Evolutionary conservation across 1,139 yeast genomes (phyloP), one percentile per base, ranked within the genome.

Genomic region (Arxiozyma heterogenica): DNA sequence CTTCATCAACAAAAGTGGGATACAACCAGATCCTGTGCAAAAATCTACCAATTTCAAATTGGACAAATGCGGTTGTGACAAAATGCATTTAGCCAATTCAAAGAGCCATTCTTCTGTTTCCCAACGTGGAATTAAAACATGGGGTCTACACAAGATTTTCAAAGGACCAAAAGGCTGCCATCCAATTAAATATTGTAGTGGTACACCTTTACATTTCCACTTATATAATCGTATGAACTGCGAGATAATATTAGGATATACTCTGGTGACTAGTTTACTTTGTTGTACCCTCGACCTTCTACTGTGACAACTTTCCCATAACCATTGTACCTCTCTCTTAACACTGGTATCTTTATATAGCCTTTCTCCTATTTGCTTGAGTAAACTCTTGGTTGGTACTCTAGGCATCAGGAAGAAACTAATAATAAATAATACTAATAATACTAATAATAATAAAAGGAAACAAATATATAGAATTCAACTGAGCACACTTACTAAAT

Each of bases 91-190:
- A 0, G 74, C 70, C 38, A 87, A 64, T 54, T 74, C 75, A 39
- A 71, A 42, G 8, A 79, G 75, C 98, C 98, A 91, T 63, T 89
- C 96, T 65, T 93, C 98, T 0, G 98, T 93, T 65, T 93, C 98
- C 86, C 95, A 84, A 51, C 98, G 71, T 0, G 98, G 98, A 47
- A 93, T 90, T 56, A 93, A 71, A 1, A 89, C 97, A 0, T 83
- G 82, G 1, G 74, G 74, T 27, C 70, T 63, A 63, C 96, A 88
- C 39, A 64, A 59, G 3, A 93, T 75, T 22, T 79, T 80, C 51
- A 91, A 67, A 0, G 69, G 59, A 0, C 95, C 96, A 72, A 93
- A 93, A 1, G 98, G 98, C 70, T 91, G 98, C 0, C 82, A 71
- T 1, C 91, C 90, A 23, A 93, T 72, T 9, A 93, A 79, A 66